Base-by-base conservation (phyloP, 495 filamentous ascomycete species). In the Neurospora tetrasperma region DNA sequence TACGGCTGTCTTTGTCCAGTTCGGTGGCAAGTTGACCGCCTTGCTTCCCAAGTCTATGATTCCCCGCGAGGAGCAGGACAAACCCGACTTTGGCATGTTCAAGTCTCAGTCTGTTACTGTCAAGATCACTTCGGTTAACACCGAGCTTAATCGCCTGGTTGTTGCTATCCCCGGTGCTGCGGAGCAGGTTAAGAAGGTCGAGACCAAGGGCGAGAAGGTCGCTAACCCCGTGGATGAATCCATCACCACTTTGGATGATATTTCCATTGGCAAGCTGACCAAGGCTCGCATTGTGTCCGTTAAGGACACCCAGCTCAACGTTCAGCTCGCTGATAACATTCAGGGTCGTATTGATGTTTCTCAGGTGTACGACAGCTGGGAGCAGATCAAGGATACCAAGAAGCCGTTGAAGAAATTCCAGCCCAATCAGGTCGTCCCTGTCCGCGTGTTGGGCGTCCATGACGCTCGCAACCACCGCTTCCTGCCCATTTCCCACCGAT, bases 321-420 rank as follows among this genome's bases (percentile, higher is more conserved):
- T 98, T 23, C 88, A 91, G 73, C 86, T 98, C 72, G 93, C 93
- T 54, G 93, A 97, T 77, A 94, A 94, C 77, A 85, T 98, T 43
- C 93, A 95, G 79, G 96, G 95, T 27, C 92, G 96, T 27, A 89
- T 99, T 68, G 94, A 97, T 78, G 87, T 95, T 0, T 96, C 95
- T 12, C 93, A 97, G 76, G 78, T 94, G 42, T 99, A 94, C 78
- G 92, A 98, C 79, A 85, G 85, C 3, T 97, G 91, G 90, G 92
- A 96, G 41, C 90, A 93, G 42, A 93, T 99, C 78, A 85, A 89
- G 71, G 90, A 97, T 73, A 89, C 88, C 44, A 97, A 94, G 79
- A 83, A 88, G 68, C 96, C 96, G 2, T 82, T 98, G 48, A 85
- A 86, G 72, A 84, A 83, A 40, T 97, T 96, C 83, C 88, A 88